Conservation (phyloP, 108 stramenopile species). For the Mayamaea pseudoterrestris region DNA sequence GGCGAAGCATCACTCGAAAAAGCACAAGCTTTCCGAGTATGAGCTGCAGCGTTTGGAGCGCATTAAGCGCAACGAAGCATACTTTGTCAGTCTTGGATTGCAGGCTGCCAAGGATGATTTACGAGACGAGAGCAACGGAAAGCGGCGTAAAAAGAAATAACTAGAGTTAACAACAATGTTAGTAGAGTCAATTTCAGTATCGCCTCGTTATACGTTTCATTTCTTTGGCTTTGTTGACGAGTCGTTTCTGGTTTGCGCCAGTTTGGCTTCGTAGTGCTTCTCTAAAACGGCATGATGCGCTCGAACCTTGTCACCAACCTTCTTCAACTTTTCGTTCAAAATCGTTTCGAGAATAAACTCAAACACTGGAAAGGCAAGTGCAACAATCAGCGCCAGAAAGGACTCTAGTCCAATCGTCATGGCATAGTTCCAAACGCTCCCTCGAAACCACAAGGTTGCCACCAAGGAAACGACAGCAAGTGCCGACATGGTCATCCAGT, state of each 20-base stretch:
- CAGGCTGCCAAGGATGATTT: background rate
- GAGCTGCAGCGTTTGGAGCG: conserved; percentile 19
- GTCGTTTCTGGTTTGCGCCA: conserved; percentile 5
- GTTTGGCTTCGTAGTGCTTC: conserved; percentile 28
- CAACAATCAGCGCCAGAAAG: conserved; percentile 49
- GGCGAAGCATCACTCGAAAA: too few relatives aligned
- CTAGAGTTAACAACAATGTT: too few relatives aligned
- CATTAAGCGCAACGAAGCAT: conserved; percentile 27
- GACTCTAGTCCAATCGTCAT: conserved; percentile 44
- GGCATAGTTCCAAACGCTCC: conserved; percentile 66
- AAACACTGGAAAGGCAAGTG: conserved; percentile 74
- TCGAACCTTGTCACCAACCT: conserved; percentile 73
- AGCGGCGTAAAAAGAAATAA: too few relatives aligned
- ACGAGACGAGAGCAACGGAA: background rate
- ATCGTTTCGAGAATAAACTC: conserved; percentile 78
- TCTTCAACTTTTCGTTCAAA: conserved; percentile 71
- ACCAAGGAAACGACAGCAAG: conserved; percentile 27
- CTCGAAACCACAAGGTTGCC: conserved; percentile 61
- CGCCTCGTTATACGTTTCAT: too few relatives aligned
- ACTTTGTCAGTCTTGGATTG: conserved; percentile 22
- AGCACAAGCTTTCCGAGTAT: conserved; percentile 26
- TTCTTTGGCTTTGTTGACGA: too few relatives aligned
- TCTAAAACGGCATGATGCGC: conserved; percentile 54
- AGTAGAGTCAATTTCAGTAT: too few relatives aligned
- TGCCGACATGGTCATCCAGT: background rate